Base-by-base conservation (phyloP, 176 grass and related monocot genomes). In the Eremochloa ophiuroides region DNA sequence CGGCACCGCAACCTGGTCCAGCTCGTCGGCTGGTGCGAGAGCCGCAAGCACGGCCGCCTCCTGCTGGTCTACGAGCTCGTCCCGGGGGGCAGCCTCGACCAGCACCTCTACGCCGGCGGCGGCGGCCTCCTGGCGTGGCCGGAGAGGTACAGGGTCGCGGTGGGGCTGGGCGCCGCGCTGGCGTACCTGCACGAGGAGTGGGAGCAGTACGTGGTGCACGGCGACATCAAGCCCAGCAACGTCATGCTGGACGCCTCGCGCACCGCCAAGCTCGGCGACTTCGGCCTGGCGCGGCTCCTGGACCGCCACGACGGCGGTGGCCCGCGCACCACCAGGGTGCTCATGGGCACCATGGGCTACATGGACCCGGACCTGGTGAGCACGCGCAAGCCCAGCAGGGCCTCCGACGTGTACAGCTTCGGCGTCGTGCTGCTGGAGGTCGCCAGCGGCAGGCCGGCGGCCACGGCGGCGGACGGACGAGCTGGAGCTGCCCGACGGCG, bases 391-490 rank as follows among this genome's bases (percentile, higher is more conserved):
- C 58, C 58, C 11, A 61, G 58, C 58, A 61, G 25, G 58, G 58
- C 58, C 58, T 61, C 58, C 79, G 89, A 94, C 71, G 92, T 94
- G 34, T 94, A 94, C 69, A 94, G 92, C 77, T 94, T 91, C 50
- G 92, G 92, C 12, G 92, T 91, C 2, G 92, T 94, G 41, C 81
- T 97, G 7, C 79, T 97, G 8, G 94, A 97, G 89, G 58, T 61
- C 25, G 58, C 58, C 58, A 28, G 58, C 25, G 25, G 58, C 58
- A 27, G 58, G 58, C 58, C 25, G 58, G 25, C 58, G n/a, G n/a
- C n/a, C n/a, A n/a, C n/a, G n/a, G n/a, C n/a, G n/a, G n/a, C n/a
- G n/a, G 25, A 61, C 58, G 58, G 58, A 12, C 25, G 41, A 43
- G 11, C n/a, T n/a, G n/a, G 50, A 55, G 22, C 10, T 61, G 58